Conservation (phyloP, 441 rosid genomes). For the Gossypium schwendimanii region DNA sequence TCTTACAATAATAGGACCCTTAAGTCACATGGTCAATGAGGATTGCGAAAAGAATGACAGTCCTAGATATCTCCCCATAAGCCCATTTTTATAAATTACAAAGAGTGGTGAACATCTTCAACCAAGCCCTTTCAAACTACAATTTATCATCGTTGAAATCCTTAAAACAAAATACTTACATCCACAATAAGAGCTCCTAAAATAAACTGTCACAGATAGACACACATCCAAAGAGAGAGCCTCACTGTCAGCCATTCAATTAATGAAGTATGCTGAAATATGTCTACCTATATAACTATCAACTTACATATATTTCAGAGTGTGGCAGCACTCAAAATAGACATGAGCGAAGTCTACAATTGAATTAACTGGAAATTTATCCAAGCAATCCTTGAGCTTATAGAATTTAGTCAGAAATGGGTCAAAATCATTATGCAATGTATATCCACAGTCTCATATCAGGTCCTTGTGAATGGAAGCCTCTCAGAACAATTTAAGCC, state of each 20-base stretch:
- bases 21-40: not conserved
- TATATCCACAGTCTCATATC: no score
- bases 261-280: conserved; percentile 4
- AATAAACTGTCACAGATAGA: not conserved
- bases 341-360: no score
- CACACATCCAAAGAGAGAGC: not conserved
- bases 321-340: not conserved
- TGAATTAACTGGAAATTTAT: no score
- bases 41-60: not conserved
- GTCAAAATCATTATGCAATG: no score
- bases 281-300: not conserved
- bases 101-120: not conserved
- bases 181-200: not conserved
- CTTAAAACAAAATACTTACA: not conserved
- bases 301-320: not conserved
- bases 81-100: not conserved
- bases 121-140: not conserved
- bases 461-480: no score
- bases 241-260: not conserved
- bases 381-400: no score
- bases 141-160: not conserved
- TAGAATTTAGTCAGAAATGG: no score
- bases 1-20: not conserved
- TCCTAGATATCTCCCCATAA: not conserved
- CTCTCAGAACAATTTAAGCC: no score